Conservation (phyloP, 805 yeast genomes). For the Pichia paraexigua region DNA sequence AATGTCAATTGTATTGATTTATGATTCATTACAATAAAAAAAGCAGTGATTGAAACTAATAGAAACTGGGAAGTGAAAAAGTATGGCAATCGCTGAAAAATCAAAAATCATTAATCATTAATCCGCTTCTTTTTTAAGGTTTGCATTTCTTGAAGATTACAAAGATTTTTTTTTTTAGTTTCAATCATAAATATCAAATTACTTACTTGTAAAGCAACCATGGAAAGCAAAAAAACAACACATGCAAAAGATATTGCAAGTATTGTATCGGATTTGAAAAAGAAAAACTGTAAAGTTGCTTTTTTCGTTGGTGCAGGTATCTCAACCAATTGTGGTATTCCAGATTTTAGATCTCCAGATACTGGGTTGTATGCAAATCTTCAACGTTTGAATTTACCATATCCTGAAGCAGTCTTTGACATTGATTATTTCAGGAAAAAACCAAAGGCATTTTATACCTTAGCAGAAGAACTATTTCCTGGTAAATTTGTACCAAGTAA, state of each 20-base stretch:
- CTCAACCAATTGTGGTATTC: constrained; percentile 90
- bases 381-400: constrained; percentile 67
- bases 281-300: constrained; percentile 35
- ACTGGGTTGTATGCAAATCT: constrained; percentile 85
- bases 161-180: too few relatives aligned
- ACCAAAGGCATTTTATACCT: constrained; percentile 78
- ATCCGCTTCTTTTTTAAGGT: background rate
- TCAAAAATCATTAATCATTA: background rate
- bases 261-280: constrained; percentile 18
- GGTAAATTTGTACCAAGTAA: constrained; percentile 78
- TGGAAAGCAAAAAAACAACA: background rate
- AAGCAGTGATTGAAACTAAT: background rate
- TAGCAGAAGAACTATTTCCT: constrained; percentile 82
- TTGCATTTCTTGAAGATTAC: background rate
- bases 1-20: background rate
- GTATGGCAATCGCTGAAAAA: background rate
- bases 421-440: constrained; percentile 66
- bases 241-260: constrained; percentile 10
- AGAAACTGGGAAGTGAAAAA: background rate
- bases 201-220: too few relatives aligned
- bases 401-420: constrained; percentile 94
- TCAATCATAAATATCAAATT: background rate
- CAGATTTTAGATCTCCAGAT: constrained; percentile 87
- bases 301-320: constrained; percentile 91
- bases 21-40: background rate